Conservation (phyloP, 495 filamentous ascomycete genomes). For the Xylaria castorea region DNA sequence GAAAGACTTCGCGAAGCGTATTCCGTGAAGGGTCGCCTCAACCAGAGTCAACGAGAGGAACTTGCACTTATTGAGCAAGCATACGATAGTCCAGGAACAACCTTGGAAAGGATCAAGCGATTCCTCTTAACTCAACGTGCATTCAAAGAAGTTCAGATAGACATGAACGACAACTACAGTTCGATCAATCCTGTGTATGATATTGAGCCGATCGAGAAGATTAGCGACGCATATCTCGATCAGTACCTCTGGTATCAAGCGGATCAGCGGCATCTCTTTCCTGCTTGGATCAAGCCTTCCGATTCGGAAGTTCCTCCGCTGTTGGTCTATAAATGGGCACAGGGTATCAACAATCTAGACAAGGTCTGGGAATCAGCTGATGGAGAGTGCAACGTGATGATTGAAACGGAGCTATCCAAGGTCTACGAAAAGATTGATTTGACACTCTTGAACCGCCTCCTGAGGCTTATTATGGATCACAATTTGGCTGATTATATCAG, state of each 20-base stretch:
- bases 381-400: slow-evolving; percentile 98
- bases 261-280: slow-evolving; percentile 97
- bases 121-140: slow-evolving; percentile 96
- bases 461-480: slow-evolving; percentile 98
- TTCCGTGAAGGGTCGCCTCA: slow-evolving; percentile 95
- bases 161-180: slow-evolving; percentile 99
- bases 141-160: slow-evolving; percentile 99
- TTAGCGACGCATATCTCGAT: slow-evolving; percentile 98
- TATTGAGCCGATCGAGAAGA: slow-evolving; percentile 99
- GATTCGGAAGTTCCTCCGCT: slow-evolving; percentile 99
- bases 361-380: slow-evolving; percentile 96
- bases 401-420: slow-evolving; percentile 97
- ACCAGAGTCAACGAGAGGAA: slow-evolving; percentile 98
- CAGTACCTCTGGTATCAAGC: slow-evolving; percentile 99
- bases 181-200: slow-evolving; percentile 99
- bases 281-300: slow-evolving; percentile 98
- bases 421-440: slow-evolving; percentile 99
- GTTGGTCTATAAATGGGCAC: slow-evolving; percentile 98
- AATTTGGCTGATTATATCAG: slow-evolving; percentile 99
- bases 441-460: slow-evolving; percentile 89
- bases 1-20: slow-evolving; percentile 96
- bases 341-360: slow-evolving; percentile 99
- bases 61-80: slow-evolving; percentile 97
- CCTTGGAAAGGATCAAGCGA: slow-evolving; percentile 94
- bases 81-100: slow-evolving; percentile 97